A percentile compares a stretch with the other conserved stretches of the same genome.
Evolutionary conservation across 352 stramenopile genomes (phyloP).

Genomic region (Pythium utonaiense): DNA sequence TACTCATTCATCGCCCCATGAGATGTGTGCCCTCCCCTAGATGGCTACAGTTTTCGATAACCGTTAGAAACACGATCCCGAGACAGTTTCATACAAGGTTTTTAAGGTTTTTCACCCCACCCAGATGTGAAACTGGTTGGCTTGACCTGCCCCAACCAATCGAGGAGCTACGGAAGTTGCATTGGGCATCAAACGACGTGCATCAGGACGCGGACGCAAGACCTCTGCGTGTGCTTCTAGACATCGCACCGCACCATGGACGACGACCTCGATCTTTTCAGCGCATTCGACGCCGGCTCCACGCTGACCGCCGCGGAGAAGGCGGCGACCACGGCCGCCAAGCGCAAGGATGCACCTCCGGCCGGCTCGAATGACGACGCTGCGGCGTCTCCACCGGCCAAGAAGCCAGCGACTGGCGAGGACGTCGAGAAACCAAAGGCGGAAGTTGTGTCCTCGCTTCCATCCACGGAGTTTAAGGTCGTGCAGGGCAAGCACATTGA

Average conservation of each 20-base stretch:
- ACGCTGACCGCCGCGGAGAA: slow-evolving; percentile 64
- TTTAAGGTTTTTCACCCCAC: slow-evolving; percentile 21
- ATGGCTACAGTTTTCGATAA: slow-evolving; percentile 20
- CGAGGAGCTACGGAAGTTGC: slow-evolving; percentile 5
- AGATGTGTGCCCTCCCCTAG: background rate
- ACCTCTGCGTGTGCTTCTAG: background rate
- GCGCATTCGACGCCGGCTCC: slow-evolving; percentile 88
- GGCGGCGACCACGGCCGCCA: slow-evolving; percentile 22
- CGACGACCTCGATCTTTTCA: slow-evolving; percentile 93
- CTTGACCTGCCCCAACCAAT: slow-evolving; percentile 22
- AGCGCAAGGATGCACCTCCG: slow-evolving; percentile 41
- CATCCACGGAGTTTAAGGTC: slow-evolving; percentile 53
- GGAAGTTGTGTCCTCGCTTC: slow-evolving; percentile 10
- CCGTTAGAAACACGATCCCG: background rate
- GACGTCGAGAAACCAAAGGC: slow-evolving; percentile 3
- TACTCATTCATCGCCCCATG: slow-evolving; percentile 20
- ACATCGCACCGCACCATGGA: slow-evolving; percentile 32
- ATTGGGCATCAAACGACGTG: slow-evolving; percentile 15
- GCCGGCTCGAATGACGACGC: slow-evolving; percentile 28
- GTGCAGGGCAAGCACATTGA: slow-evolving; percentile 76
- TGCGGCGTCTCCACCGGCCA: slow-evolving; percentile 32
- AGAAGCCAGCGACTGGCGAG: slow-evolving; percentile 42
- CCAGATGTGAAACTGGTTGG: slow-evolving; percentile 1
- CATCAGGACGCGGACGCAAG: background rate
- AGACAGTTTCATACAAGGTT: slow-evolving; percentile 17